Evolutionary conservation across 805 yeast species (phyloP).

Genomic region (Komagataella populi): DNA sequence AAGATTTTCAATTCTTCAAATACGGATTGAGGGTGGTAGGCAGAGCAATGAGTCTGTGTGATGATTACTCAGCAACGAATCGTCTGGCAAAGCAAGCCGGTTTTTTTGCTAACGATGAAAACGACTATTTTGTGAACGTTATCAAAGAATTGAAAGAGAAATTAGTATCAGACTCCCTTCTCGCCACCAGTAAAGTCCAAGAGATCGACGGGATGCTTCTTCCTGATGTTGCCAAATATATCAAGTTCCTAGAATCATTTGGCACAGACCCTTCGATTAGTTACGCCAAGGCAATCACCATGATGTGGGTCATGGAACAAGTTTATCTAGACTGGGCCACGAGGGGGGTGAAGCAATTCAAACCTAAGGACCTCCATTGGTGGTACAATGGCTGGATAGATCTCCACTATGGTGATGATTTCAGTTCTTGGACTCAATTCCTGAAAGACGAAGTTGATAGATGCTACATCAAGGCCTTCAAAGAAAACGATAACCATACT

Average conservation of each 20-base stretch:
- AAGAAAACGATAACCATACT: background rate
- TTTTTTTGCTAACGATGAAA: conserved; percentile 32
- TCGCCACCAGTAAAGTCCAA: conserved; percentile 5
- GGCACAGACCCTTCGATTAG: conserved; percentile 11
- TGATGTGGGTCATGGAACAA: conserved; percentile 31
- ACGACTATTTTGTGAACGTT: conserved; percentile 29
- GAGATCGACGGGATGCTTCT: conserved; percentile 8
- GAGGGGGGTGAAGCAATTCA: conserved; percentile 10
- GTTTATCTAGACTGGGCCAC: conserved; percentile 42
- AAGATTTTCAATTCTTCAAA: conserved; percentile 34
- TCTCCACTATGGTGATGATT: conserved; percentile 35
- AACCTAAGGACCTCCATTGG: conserved; percentile 21
- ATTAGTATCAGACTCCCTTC: conserved; percentile 6
- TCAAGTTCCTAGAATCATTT: conserved; percentile 19
- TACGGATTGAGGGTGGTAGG: conserved; percentile 27
- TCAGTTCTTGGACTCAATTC: conserved; percentile 32
- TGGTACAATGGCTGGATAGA: conserved; percentile 38
- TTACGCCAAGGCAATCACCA: conserved; percentile 29
- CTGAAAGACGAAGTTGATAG: conserved; percentile 26
- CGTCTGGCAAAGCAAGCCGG: conserved; percentile 35
- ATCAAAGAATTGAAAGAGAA: conserved; percentile 12
- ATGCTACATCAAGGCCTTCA: conserved; percentile 4
- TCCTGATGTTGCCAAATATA: conserved; percentile 24
- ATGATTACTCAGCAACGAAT: conserved; percentile 21
- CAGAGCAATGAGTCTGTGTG: conserved; percentile 28